phyloP scores from a whole-genome alignment of 2,329 filamentous ascomycete genomes.

The Huntiella decipiens region DNA sequence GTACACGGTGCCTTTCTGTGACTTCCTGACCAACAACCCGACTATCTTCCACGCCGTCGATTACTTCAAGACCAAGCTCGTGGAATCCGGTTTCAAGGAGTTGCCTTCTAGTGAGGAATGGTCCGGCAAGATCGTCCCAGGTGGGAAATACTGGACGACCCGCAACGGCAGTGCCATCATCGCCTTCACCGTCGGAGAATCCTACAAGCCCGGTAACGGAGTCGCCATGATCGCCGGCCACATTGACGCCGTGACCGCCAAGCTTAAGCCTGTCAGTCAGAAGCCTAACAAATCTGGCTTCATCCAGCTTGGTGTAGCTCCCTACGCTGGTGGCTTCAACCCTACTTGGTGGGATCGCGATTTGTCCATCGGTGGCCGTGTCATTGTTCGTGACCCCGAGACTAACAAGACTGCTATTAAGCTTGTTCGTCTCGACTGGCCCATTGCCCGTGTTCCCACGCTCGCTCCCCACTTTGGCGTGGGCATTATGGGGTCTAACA shows the following conservation, averaged over 20 bases:
- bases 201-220: constrained; percentile 70
- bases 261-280: constrained; percentile 76
- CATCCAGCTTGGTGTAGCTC: constrained; percentile 74
- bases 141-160: constrained; percentile 75
- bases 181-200: constrained; percentile 63
- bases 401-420: constrained; percentile 60
- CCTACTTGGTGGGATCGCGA: constrained; percentile 96
- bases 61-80: constrained; percentile 55
- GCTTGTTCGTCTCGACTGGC: constrained; percentile 85
- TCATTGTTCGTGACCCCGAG: constrained; percentile 56
- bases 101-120: constrained; percentile 66
- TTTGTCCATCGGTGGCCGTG: constrained; percentile 72
- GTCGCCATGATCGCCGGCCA: constrained; percentile 80
- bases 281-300: constrained; percentile 75
- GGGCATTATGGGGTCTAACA: constrained; percentile 46
- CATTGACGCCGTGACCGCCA: constrained; percentile 79
- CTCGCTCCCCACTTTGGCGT: constrained; percentile 87
- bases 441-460: constrained; percentile 79
- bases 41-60: constrained; percentile 84
- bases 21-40: constrained; percentile 76
- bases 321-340: constrained; percentile 76
- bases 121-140: constrained; percentile 49
- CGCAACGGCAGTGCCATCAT: constrained; percentile 76
- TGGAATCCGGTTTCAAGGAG: constrained; percentile 52
- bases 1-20: constrained; percentile 68